These are phyloP conservation scores for Pichia sp. DNA, from an alignment of 1,139 yeast species.

Conservation along the genomic window DNA sequence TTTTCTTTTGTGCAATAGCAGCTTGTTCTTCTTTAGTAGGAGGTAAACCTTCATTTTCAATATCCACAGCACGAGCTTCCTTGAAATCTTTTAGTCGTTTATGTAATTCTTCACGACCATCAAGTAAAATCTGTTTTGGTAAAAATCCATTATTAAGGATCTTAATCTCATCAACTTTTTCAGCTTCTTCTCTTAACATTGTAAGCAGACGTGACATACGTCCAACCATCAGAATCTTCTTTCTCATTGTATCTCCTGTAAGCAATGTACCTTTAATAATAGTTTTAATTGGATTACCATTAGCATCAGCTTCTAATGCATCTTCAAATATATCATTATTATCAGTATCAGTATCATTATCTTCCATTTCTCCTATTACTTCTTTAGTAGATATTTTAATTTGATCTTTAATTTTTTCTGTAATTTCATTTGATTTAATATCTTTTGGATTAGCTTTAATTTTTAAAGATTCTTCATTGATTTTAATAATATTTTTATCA, in stretches of 20 bases:
- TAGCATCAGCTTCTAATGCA: background rate
- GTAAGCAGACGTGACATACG: slow-evolving; percentile 90
- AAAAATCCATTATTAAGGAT: slow-evolving; percentile 60
- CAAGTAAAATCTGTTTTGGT: slow-evolving; percentile 65
- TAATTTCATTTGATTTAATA: background rate
- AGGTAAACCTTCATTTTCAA: slow-evolving; percentile 79
- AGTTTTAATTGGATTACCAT: background rate
- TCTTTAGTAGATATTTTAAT: no score
- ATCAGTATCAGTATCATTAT: background rate
- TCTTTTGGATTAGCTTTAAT: background rate
- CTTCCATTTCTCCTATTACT: background rate
- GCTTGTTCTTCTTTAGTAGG: slow-evolving; percentile 60
- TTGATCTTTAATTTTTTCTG: no score
- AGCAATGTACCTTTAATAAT: slow-evolving; percentile 23
- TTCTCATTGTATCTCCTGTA: slow-evolving; percentile 57
- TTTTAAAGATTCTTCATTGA: slow-evolving; percentile 9
- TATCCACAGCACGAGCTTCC: slow-evolving; percentile 73
- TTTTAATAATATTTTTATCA: background rate
- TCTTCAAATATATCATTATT: no score
- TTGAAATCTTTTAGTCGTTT: slow-evolving; percentile 64
- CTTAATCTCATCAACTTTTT: slow-evolving; percentile 60
- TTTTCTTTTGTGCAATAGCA: slow-evolving; percentile 22
- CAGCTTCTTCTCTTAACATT: slow-evolving; percentile 82
- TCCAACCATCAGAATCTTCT: slow-evolving; percentile 89
- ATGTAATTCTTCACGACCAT: slow-evolving; percentile 75